Evolutionary conservation across 2,329 filamentous ascomycete species (phyloP).

Genomic region (Didymella pomorum): DNA sequence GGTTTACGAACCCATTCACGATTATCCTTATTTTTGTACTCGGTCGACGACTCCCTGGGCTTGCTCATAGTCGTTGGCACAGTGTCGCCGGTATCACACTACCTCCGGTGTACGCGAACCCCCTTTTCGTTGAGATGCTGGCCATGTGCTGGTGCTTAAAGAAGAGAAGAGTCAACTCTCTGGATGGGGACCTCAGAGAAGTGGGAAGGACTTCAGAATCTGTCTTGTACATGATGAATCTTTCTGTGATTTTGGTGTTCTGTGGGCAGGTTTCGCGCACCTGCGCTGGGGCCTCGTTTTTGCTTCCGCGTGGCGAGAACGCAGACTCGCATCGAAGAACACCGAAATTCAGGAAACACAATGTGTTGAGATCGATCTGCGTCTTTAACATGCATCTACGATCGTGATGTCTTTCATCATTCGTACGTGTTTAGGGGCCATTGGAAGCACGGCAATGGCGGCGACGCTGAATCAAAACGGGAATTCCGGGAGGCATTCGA

Average conservation of each 20-base stretch:
- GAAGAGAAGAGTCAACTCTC: neutral
- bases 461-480: too few relatives aligned
- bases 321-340: neutral
- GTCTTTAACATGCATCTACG: neutral
- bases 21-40: slow-evolving; percentile 16
- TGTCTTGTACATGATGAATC: too few relatives aligned
- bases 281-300: neutral
- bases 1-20: slow-evolving; percentile 2
- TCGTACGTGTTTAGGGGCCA: too few relatives aligned
- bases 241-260: neutral
- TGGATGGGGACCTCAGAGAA: too few relatives aligned
- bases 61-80: slow-evolving; percentile 22
- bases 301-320: neutral
- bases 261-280: neutral
- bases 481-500: too few relatives aligned
- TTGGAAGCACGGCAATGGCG: too few relatives aligned
- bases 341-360: neutral
- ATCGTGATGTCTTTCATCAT: neutral
- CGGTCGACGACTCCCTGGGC: slow-evolving; percentile 14
- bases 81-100: slow-evolving; percentile 21
- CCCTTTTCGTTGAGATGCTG: slow-evolving; percentile 5
- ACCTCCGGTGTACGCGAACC: slow-evolving; percentile 15
- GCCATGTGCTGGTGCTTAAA: slow-evolving; percentile 4
- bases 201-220: too few relatives aligned
- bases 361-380: neutral